Evolutionary conservation across 202 grass and related monocot species (phyloP), one percentile per base, ranked within the genome.

Genomic region (Musa balbisiana): DNA sequence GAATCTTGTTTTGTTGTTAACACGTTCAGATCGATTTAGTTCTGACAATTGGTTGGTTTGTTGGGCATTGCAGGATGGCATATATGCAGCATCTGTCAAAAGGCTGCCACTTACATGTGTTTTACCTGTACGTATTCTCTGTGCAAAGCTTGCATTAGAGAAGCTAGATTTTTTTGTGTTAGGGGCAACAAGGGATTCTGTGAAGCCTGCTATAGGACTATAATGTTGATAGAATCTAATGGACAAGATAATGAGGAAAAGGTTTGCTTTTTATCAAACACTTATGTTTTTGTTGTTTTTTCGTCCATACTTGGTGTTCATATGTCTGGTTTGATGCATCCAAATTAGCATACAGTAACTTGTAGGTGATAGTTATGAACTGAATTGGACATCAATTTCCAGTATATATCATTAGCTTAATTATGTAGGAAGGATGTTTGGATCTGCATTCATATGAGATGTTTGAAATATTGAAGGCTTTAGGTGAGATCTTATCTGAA

Each of bases 81-180:
- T 82, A 95, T 99, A 78, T 99, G 95, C 87, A 95, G 95, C 76
- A 90, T 86, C 78, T 99, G 95, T 75, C 83, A 92, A 84, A 99
- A 92, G 81, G 77, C 84, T 73, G 89, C 83, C 54, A 83, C 91
- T 82, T 94, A 89, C 62, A 92, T 98, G 88, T 98, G 95, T 84
- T 98, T 90, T 67, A 98, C 95, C n/a, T 98, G 95, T 71, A 88
- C 95, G 60, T 95, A 90, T 76, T 99, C 95, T 11, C 73, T 91
- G 22, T 99, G 95, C 80, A 99, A 89, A 90, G 73, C 54, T 22
- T 99, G 95, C 83, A 74, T 95, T 74, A 94, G 78, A 66, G 82
- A 80, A 65, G 85, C 91, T 33, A 99, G 80, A 60, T 95, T 95
- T 82, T 99, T 99, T 78, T 60, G 87, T 74, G 91, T 95, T 77